Evolutionary conservation across 306 rosid genomes (phyloP), one percentile per base, ranked within the genome.

Genomic region (Aeschynomene evenia): DNA sequence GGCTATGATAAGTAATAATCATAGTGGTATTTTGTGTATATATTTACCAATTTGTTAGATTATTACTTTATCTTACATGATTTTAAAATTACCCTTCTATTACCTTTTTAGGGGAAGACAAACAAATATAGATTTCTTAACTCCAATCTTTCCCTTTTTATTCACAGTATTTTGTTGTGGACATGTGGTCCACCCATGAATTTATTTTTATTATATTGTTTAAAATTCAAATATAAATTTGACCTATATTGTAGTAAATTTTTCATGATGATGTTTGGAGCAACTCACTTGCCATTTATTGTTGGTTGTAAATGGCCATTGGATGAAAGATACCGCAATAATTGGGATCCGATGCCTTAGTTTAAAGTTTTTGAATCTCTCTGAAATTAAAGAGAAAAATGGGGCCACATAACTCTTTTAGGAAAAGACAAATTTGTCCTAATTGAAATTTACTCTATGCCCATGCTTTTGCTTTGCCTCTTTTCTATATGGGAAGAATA

Each of bases 281-380:
- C 42, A 70, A 78, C 79, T 71, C 34, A 15, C 53, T 20, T 53
- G 31, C 60, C 70, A 34, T 82, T 62, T 60, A 67, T 74, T 62
- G 79, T 51, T 54, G 67, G 56, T 43, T 64, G 68, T 52, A 26
- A n/a, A 51, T 75, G 46, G 83, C 70, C 76, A 62, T 72, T 67
- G 79, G 52, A 28, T 28, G 3, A 60, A 53, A 75, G 77, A 77
- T 61, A 63, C 63, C 21, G 53, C 61, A 18, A 83, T 76, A 48
- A 80, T 79, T 77, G 86, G 75, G 61, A 63, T 81, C 80, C 80
- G 9, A 45, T 68, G 78, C 71, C 8, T 34, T 42, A 4, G 48
- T 8, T n/a, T n/a, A 18, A 76, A 78, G 74, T 45, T 51, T n/a
- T n/a, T 37, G 9, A 24, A 57, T 26, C 15, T 10, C 15, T 39